phyloP scores from a whole-genome alignment of 2,329 filamentous ascomycete genomes.

The Monilinia fructigena region DNA sequence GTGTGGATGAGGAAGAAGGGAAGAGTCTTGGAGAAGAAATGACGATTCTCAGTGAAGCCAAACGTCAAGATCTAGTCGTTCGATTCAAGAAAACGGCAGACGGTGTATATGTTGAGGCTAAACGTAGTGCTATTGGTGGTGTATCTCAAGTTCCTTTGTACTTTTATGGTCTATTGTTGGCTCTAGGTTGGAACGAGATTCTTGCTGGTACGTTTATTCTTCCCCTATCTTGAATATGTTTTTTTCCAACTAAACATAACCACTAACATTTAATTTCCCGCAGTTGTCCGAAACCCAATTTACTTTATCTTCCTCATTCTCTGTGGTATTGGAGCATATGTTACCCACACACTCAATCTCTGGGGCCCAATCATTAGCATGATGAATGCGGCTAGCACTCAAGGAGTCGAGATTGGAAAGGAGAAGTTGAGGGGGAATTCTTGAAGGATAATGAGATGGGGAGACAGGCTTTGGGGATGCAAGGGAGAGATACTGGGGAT shows the following conservation, averaged over 20 bases:
- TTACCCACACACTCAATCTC: slow-evolving; percentile 91
- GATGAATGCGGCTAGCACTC: slow-evolving; percentile 80
- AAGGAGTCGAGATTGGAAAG: slow-evolving; percentile 89
- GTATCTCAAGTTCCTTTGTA: slow-evolving; percentile 92
- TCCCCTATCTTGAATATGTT: background rate
- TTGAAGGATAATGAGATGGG: slow-evolving; percentile 84
- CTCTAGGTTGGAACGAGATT: slow-evolving; percentile 98
- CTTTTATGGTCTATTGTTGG: slow-evolving; percentile 86
- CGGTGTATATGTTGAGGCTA: slow-evolving; percentile 96
- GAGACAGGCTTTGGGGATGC: slow-evolving; percentile 78
- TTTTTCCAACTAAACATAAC: background rate
- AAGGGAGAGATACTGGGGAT: slow-evolving; percentile 43
- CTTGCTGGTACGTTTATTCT: slow-evolving; percentile 68
- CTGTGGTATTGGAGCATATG: slow-evolving; percentile 72
- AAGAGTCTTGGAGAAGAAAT: slow-evolving; percentile 96
- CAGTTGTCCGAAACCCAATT: slow-evolving; percentile 88
- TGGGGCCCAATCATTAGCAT: slow-evolving; percentile 96
- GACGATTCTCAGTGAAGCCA: slow-evolving; percentile 86
- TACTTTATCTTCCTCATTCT: slow-evolving; percentile 89
- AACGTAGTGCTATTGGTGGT: slow-evolving; percentile 92
- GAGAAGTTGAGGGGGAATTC: slow-evolving; percentile 84
- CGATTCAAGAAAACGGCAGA: slow-evolving; percentile 98
- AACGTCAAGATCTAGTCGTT: slow-evolving; percentile 86
- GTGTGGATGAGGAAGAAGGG: slow-evolving; percentile 90
- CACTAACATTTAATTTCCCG: background rate